Base-by-base conservation (phyloP, 306 rosid species). In the Echinosophora koreensis region DNA sequence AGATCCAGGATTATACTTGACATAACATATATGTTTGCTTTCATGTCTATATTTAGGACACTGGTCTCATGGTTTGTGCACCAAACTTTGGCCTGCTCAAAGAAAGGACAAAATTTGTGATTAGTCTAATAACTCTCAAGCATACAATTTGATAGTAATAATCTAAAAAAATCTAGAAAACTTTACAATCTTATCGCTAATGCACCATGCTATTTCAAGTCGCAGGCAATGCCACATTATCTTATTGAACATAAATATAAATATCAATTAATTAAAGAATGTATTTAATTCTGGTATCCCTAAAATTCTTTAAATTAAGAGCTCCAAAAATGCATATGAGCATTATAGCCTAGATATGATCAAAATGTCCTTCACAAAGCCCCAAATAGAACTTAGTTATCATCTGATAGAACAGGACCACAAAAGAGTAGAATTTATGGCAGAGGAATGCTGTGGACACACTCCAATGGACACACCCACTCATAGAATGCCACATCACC, bases 1-100 rank as follows among this genome's bases (percentile, higher is more conserved):
- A 5, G 97, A 95, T 84, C 99, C 97, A 80, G 99, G 99, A 84
- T 95, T 95, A 83, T 90, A 95, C 81, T 95, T 92, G 70, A 95
- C 99, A 51, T 96, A 92, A 71, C 97, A 95, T 81, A 22, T 22
- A 95, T 95, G 89, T 95, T 95, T 18, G 99, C 99, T 91, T 95
- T 92, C 97, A 95, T 92, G 83, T 95, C 99, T 80, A 92, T 95
- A 77, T 95, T 90, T 37, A 88, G 84, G 75, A 89, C 99, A 39
- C 97, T 95, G 69, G 93, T 83, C 84, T 95, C 97, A 89, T 92
- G 97, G 60, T 84, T 88, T 58, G 95, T 95, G 88, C 99, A 89
- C 99, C 97, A 95, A 65, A 95, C 88, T 85, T 95, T 95, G 69
- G 91, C 97, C 99, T 95, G 89, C 77, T 77, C 83, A 78, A 65